Conservation (phyloP, 116 monocot species). For the Papilionanthe hybrid region DNA sequence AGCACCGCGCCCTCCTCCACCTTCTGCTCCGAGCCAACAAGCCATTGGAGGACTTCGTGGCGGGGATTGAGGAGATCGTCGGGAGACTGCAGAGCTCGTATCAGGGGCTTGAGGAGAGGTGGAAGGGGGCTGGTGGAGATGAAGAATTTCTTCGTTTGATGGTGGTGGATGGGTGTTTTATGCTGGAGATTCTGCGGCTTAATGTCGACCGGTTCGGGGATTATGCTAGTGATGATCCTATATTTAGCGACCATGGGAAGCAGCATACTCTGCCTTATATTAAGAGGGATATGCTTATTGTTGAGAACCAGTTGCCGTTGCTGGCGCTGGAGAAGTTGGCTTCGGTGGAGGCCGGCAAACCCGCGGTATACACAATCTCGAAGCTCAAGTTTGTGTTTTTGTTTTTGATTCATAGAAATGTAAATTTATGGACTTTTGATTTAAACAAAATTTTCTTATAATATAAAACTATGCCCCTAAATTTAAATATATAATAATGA, state of each 20-base stretch:
- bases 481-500: too few species aligned
- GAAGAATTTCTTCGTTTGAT: constrained; percentile 50
- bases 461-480: too few species aligned
- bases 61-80: constrained; percentile 31
- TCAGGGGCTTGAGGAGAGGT: constrained; percentile 25
- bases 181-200: constrained; percentile 64
- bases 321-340: constrained; percentile 49
- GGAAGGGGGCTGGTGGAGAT: constrained; percentile 22
- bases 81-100: constrained; percentile 32
- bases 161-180: constrained; percentile 76
- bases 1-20: constrained; percentile 55
- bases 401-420: too few species aligned
- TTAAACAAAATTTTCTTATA: too few species aligned
- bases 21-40: constrained; percentile 32
- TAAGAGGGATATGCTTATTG: constrained; percentile 68
- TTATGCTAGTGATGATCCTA: constrained; percentile 63
- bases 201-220: constrained; percentile 8
- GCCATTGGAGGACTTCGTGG: constrained; percentile 25
- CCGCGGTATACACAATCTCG: constrained; percentile 4
- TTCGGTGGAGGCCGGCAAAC: constrained; percentile 28
- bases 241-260: constrained; percentile 72
- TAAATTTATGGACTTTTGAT: too few species aligned
- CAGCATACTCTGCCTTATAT: constrained; percentile 48
- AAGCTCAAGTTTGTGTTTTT: too few species aligned
- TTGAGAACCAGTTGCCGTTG: constrained; percentile 81